Evolutionary conservation across 352 stramenopile species (phyloP).

Genomic region (Phytophthora tentaculata): DNA sequence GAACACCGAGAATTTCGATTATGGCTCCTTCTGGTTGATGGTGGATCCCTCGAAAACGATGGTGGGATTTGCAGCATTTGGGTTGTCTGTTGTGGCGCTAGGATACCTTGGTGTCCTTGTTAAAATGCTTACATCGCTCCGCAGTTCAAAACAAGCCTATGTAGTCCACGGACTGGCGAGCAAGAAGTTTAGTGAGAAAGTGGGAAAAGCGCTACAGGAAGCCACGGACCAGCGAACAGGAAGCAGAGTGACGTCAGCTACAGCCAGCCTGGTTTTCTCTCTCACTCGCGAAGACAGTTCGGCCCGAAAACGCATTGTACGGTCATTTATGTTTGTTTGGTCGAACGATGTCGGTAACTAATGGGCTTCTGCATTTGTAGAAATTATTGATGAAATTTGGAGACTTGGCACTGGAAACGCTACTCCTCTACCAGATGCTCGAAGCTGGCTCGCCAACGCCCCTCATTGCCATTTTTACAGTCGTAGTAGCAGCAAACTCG

Average conservation of each 20-base stretch:
- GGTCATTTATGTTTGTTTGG: background rate
- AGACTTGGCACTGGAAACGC: background rate
- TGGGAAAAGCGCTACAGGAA: background rate
- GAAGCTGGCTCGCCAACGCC: background rate
- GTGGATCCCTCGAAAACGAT: slow-evolving; percentile 15
- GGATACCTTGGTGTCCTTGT: slow-evolving; percentile 26
- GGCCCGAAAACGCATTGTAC: slow-evolving; percentile 19
- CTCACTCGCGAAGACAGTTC: too few species aligned
- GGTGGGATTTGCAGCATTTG: slow-evolving; percentile 17
- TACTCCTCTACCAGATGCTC: background rate
- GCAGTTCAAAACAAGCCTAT: slow-evolving; percentile 3
- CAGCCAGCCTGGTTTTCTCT: background rate
- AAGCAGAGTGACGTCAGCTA: background rate
- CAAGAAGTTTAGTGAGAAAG: background rate
- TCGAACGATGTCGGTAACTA: too few species aligned
- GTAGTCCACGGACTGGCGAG: background rate
- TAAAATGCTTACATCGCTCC: slow-evolving; percentile 10
- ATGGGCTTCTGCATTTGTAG: background rate
- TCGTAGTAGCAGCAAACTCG: background rate
- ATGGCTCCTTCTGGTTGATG: slow-evolving; percentile 41
- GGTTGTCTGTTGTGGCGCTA: slow-evolving; percentile 8
- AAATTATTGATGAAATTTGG: background rate
- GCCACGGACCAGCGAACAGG: background rate
- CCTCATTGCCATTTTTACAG: background rate
- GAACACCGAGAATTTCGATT: slow-evolving; percentile 33